These are phyloP conservation scores for Rhizopogon rudus DNA, from an alignment of 768 basidiomycete species.

Conservation along the genomic window DNA sequence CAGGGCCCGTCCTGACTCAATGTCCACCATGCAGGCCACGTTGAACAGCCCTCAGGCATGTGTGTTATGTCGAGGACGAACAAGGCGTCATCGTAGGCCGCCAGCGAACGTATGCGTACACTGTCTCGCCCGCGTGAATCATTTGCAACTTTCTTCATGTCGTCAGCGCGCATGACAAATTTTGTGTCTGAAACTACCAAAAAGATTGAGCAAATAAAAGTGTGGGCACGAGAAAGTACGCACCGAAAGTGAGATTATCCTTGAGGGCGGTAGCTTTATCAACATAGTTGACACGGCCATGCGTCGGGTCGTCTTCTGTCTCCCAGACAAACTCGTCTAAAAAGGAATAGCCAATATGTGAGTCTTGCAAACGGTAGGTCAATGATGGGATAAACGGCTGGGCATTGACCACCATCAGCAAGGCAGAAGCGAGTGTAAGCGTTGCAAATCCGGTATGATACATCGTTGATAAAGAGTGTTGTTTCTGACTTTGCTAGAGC, in stretches of 20 bases:
- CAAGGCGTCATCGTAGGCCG: slow-evolving; percentile 41
- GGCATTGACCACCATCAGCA: not conserved
- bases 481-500: not conserved
- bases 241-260: slow-evolving; percentile 45
- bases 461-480: not conserved
- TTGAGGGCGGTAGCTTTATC: slow-evolving; percentile 35
- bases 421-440: not conserved
- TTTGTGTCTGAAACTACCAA: slow-evolving; percentile 13
- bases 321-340: slow-evolving; percentile 45
- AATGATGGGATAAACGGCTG: not conserved
- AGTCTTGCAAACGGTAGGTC: not conserved
- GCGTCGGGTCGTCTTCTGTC: slow-evolving; percentile 52
- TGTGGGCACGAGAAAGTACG: slow-evolving; percentile 2
- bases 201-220: not conserved
- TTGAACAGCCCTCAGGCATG: slow-evolving; percentile 56
- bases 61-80: slow-evolving; percentile 49
- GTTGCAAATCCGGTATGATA: not conserved
- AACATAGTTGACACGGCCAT: slow-evolving; percentile 61
- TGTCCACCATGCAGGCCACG: slow-evolving; percentile 68
- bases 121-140: slow-evolving; percentile 49
- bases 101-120: slow-evolving; percentile 44
- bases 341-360: slow-evolving; percentile 37
- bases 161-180: slow-evolving; percentile 58
- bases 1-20: slow-evolving; percentile 46
- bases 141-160: slow-evolving; percentile 28